phyloP scores from a whole-genome alignment of 2,329 filamentous ascomycete genomes.

The Teratosphaeria zuluensis region DNA sequence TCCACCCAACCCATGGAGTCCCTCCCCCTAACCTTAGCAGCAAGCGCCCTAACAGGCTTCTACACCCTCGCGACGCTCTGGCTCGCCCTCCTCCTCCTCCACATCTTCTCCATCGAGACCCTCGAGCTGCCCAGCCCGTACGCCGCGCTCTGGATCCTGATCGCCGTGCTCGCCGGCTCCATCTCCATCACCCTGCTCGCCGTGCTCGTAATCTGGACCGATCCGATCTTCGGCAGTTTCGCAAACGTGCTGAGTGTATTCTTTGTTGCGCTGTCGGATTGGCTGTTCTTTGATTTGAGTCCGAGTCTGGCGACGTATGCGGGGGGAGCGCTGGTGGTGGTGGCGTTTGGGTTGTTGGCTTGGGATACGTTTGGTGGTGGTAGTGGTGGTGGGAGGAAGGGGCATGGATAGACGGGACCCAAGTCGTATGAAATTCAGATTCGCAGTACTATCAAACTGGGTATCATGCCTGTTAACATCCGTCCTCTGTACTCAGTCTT shows the following conservation, averaged over 20 bases:
- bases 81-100: slow-evolving; percentile 19
- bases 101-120: slow-evolving; percentile 20
- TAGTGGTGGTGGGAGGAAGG: background rate
- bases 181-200: slow-evolving; percentile 22
- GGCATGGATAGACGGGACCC: background rate
- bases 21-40: slow-evolving; percentile 22
- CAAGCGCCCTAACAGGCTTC: slow-evolving; percentile 22
- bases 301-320: slow-evolving; percentile 22
- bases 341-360: slow-evolving; percentile 22
- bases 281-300: slow-evolving; percentile 22
- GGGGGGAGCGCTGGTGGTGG: slow-evolving; percentile 21
- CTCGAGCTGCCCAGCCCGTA: slow-evolving; percentile 18
- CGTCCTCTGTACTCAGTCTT: too few species aligned
- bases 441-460: background rate
- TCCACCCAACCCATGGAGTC: slow-evolving; percentile 13
- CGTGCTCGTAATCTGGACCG: slow-evolving; percentile 26
- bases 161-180: slow-evolving; percentile 20
- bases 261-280: slow-evolving; percentile 25
- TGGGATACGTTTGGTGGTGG: slow-evolving; percentile 18
- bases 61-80: slow-evolving; percentile 23
- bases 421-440: background rate
- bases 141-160: slow-evolving; percentile 19
- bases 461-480: background rate
- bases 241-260: slow-evolving; percentile 26
- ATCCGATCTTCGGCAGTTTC: slow-evolving; percentile 25